Conservation (phyloP, 2,329 filamentous ascomycete genomes). For the Hymenotorrendiella dingleyae region DNA sequence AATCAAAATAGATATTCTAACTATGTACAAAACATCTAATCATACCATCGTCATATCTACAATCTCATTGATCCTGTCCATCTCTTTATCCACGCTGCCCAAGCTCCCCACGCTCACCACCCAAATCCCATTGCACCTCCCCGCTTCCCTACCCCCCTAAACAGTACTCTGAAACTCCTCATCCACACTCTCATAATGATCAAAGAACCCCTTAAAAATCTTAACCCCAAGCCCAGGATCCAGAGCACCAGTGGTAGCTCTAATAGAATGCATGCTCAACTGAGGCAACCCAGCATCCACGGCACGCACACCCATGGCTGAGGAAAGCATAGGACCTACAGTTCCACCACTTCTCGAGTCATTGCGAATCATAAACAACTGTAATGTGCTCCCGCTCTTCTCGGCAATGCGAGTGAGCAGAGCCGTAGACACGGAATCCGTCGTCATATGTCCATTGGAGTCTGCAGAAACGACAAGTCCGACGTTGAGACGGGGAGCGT, state of each 20-base stretch:
- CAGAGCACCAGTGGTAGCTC: constrained; percentile 77
- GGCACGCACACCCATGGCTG: constrained; percentile 71
- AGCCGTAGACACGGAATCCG: constrained; percentile 77
- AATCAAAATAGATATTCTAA: too few relatives aligned
- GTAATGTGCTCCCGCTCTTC: constrained; percentile 63
- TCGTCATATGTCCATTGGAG: constrained; percentile 93
- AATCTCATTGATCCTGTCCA: too few relatives aligned
- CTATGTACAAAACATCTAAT: too few relatives aligned
- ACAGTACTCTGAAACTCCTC: constrained; percentile 71
- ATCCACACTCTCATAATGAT: constrained; percentile 80
- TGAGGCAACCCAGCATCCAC: constrained; percentile 89
- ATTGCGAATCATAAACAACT: constrained; percentile 93
- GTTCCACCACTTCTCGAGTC: constrained; percentile 86
- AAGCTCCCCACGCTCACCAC: too few relatives aligned
- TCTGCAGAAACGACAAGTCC: constrained; percentile 77
- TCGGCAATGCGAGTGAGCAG: constrained; percentile 75
- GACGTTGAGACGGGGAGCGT: constrained; percentile 82
- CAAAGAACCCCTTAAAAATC: constrained; percentile 84
- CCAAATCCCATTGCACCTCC: too few relatives aligned
- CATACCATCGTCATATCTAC: too few relatives aligned
- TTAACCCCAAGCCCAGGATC: constrained; percentile 86
- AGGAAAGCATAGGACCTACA: constrained; percentile 85
- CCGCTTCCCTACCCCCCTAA: too few relatives aligned
- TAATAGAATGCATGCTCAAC: constrained; percentile 88
- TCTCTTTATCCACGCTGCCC: too few relatives aligned